Percentiles rank a stretch among this genome's conserved stretches.
These are phyloP conservation scores for Solanum commersonii DNA, from an alignment of 257 asterid genomes.

Conservation along the genomic window DNA sequence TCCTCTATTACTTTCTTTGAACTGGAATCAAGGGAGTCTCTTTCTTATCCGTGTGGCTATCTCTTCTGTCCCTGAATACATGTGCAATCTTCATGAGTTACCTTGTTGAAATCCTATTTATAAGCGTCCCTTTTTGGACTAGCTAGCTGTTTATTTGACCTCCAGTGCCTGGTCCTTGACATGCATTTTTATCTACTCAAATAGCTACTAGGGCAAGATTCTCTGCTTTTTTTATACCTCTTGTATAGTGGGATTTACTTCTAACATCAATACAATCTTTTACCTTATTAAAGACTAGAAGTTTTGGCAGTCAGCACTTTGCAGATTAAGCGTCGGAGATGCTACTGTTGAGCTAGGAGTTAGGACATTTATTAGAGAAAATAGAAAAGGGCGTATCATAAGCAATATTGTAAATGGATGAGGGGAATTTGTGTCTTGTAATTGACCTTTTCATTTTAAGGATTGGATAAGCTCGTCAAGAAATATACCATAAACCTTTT, in stretches of 20 bases:
- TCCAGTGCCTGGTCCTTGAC: not conserved
- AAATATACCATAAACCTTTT: not conserved
- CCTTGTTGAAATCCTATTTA: not conserved
- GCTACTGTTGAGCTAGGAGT: too few species aligned
- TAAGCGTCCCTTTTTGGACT: not conserved
- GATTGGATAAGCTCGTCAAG: not conserved
- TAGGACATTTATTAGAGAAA: not conserved
- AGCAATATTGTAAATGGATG: not conserved
- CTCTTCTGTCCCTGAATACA: not conserved
- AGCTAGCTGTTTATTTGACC: not conserved
- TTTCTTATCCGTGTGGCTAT: not conserved
- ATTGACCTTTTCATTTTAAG: not conserved
- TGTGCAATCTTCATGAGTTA: not conserved
- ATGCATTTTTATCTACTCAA: not conserved
- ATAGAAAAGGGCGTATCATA: not conserved
- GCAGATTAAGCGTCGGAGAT: too few species aligned
- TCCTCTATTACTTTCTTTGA: not conserved
- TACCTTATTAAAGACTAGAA: not conserved
- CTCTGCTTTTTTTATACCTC: not conserved
- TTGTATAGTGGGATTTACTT: not conserved
- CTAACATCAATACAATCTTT: not conserved
- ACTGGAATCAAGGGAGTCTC: not conserved
- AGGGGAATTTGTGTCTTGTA: not conserved
- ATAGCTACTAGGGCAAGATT: not conserved
- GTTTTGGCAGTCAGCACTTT: too few species aligned